These are phyloP conservation scores for Pseudotsuga menziesii DNA, from an alignment of 75 land plant species.

Conservation along the genomic window DNA sequence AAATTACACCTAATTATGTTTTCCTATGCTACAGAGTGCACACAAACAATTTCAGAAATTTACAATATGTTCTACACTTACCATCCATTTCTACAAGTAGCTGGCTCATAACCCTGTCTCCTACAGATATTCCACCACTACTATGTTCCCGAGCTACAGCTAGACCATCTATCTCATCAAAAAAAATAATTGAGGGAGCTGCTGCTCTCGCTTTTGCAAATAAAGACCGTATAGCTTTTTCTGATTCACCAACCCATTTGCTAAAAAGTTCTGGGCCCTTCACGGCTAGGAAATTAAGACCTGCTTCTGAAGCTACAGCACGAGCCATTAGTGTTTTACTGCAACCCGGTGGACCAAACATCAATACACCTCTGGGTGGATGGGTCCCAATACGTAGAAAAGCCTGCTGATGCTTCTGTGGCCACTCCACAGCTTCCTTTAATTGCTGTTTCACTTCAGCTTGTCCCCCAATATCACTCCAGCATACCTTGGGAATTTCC, in stretches of 20 bases:
- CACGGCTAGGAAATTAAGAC: slow-evolving; percentile 88
- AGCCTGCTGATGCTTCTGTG: slow-evolving; percentile 76
- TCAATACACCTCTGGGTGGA: slow-evolving; percentile 73
- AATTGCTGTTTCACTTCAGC: slow-evolving; percentile 70
- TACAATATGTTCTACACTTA: slow-evolving; percentile 6
- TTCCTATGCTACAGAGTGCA: no score
- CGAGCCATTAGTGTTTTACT: slow-evolving; percentile 97
- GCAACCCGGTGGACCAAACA: slow-evolving; percentile 99
- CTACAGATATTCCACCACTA: slow-evolving; percentile 76
- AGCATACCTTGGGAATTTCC: slow-evolving; percentile 90
- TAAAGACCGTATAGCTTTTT: slow-evolving; percentile 82
- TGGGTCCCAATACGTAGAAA: slow-evolving; percentile 75
- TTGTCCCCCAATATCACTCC: slow-evolving; percentile 97
- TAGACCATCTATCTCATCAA: slow-evolving; percentile 98
- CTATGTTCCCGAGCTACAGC: slow-evolving; percentile 74
- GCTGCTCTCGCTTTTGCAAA: slow-evolving; percentile 90
- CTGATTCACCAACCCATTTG: slow-evolving; percentile 99
- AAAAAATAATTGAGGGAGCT: slow-evolving; percentile 92
- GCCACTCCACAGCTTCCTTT: slow-evolving; percentile 94
- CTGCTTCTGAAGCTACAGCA: slow-evolving; percentile 95
- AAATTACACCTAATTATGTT: no score
- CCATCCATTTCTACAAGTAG: slow-evolving; percentile 97
- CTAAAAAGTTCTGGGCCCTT: slow-evolving; percentile 98
- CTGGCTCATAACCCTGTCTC: slow-evolving; percentile 93
- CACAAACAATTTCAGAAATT: no score